These are phyloP conservation scores for Metschnikowia colocasiae DNA, from an alignment of 805 yeast genomes.

Conservation along the genomic window DNA sequence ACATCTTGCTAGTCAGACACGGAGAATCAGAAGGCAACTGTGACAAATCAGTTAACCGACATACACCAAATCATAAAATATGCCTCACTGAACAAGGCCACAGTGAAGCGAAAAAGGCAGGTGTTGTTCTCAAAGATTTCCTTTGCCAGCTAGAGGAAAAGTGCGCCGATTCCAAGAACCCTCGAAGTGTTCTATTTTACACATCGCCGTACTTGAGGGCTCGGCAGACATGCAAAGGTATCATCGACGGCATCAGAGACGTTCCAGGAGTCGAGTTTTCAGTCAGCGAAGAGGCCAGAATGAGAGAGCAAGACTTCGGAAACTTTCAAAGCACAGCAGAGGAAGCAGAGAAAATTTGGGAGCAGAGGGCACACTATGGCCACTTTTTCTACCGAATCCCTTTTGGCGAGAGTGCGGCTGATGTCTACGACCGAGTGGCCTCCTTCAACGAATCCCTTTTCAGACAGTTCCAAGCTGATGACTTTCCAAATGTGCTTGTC, in stretches of 20 bases:
- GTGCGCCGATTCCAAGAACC: constrained; percentile 11
- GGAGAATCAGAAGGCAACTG: constrained; percentile 92
- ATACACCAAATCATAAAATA: constrained; percentile 76
- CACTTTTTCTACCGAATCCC: constrained; percentile 80
- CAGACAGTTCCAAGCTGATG: constrained; percentile 66
- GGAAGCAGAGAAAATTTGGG: constrained; percentile 79
- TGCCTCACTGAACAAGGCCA: constrained; percentile 71
- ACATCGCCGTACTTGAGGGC: constrained; percentile 87
- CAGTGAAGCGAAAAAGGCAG: constrained; percentile 59
- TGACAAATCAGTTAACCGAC: constrained; percentile 76
- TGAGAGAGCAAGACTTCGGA: constrained; percentile 95
- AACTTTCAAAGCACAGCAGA: constrained; percentile 77
- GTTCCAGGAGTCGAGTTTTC: constrained; percentile 44
- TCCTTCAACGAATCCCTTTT: constrained; percentile 85
- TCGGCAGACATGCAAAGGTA: constrained; percentile 74
- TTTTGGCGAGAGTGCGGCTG: constrained; percentile 94
- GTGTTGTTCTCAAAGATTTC: constrained; percentile 44
- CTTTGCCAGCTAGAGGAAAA: constrained; percentile 30
- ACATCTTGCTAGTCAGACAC: constrained; percentile 79
- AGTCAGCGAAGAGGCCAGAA: constrained; percentile 81
- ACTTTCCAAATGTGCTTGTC: constrained; percentile 77
- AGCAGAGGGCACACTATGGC: constrained; percentile 83
- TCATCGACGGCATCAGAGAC: constrained; percentile 53
- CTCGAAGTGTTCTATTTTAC: constrained; percentile 58
- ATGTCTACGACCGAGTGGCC: constrained; percentile 87